phyloP scores from a whole-genome alignment of 2,329 filamentous ascomycete species.

The Penicillium fuscoglaucum region DNA sequence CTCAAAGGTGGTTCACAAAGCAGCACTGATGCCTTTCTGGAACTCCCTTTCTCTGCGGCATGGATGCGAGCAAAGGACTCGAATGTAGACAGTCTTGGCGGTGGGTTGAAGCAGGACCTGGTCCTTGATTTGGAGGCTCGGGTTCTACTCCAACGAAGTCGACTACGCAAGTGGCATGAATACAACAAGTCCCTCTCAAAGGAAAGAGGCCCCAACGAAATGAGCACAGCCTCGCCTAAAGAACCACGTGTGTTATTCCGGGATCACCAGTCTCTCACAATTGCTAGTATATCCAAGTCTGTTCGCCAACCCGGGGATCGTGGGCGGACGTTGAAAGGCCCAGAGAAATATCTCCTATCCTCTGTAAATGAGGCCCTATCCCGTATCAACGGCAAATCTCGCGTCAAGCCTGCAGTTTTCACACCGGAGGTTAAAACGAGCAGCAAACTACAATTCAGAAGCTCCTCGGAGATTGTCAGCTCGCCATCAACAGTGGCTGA shows the following conservation, averaged over 20 bases:
- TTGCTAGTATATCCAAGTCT: constrained; percentile 40
- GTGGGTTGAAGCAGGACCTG: constrained; percentile 33
- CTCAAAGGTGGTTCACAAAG: constrained; percentile 64
- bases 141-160: constrained; percentile 64
- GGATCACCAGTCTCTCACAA: constrained; percentile 40
- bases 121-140: constrained; percentile 71
- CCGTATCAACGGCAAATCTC: constrained; percentile 30
- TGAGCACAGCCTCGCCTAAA: constrained; percentile 7
- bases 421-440: not conserved
- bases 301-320: constrained; percentile 32
- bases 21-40: constrained; percentile 63
- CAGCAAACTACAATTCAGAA: not conserved
- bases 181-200: constrained; percentile 52
- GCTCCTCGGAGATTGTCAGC: not conserved
- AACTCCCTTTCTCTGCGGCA: constrained; percentile 66
- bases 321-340: constrained; percentile 21
- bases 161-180: constrained; percentile 72
- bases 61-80: constrained; percentile 68
- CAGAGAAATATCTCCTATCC: constrained; percentile 36
- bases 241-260: constrained; percentile 32
- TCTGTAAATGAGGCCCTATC: constrained; percentile 37
- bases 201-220: constrained; percentile 11
- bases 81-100: constrained; percentile 45
- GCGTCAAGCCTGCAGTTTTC: not conserved
- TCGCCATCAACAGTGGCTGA: not conserved